These are phyloP conservation scores for Metschnikowia aberdeeniae DNA, from an alignment of 805 yeast species.

Conservation along the genomic window DNA sequence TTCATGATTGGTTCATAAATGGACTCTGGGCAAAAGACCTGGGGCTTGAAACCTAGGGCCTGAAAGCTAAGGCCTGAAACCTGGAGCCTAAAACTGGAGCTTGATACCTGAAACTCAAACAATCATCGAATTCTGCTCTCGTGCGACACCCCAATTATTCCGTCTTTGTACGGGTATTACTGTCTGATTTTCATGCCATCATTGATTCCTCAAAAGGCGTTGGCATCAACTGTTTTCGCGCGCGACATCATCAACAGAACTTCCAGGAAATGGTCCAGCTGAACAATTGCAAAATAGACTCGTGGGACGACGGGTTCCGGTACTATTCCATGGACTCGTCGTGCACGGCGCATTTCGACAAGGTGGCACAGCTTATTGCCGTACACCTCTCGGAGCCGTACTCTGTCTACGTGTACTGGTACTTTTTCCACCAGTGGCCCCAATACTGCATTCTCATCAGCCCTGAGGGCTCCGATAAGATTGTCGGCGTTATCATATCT, in stretches of 20 bases:
- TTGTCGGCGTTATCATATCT: conserved; percentile 83
- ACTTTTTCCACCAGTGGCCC: conserved; percentile 89
- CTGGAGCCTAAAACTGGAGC: too few relatives aligned
- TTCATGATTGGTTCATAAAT: too few relatives aligned
- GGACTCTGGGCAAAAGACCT: too few relatives aligned
- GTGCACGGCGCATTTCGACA: conserved; percentile 38
- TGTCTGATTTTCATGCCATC: too few relatives aligned
- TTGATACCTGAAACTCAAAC: too few relatives aligned
- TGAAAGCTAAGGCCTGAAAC: too few relatives aligned
- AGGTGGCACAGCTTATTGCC: conserved; percentile 56
- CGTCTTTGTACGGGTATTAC: too few relatives aligned
- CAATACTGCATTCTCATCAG: conserved; percentile 68
- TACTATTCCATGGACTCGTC: conserved; percentile 15
- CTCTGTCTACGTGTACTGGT: conserved; percentile 87
- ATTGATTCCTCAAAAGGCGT: not conserved
- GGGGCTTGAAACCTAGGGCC: too few relatives aligned
- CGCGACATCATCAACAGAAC: not conserved
- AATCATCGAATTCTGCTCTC: too few relatives aligned
- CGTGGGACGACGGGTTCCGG: conserved; percentile 12
- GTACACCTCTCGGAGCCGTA: conserved; percentile 88
- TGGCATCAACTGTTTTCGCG: not conserved
- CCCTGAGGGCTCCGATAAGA: conserved; percentile 27
- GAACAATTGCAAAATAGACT: conserved; percentile 4
- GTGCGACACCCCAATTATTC: too few relatives aligned
- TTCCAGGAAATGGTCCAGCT: not conserved